Percentiles rank a stretch among this genome's conserved stretches.
phyloP scores from a whole-genome alignment of 2,329 filamentous ascomycete species.

The Aspergillus quadricinctus region DNA sequence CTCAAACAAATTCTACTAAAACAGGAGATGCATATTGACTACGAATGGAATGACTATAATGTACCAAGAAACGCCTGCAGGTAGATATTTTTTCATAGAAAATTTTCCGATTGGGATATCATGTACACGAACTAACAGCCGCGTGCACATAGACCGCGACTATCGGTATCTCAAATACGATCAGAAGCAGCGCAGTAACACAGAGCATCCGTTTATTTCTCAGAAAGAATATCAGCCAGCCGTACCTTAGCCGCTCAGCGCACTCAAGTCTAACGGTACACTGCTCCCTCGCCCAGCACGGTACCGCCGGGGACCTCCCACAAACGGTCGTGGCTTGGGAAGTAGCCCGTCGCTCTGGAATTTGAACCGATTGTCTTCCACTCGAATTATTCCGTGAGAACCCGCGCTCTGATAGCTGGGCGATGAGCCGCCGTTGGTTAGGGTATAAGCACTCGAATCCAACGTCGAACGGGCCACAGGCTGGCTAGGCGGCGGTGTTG shows the following conservation, averaged over 20 bases:
- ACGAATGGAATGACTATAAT: not conserved
- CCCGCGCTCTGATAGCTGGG: slow-evolving; percentile 22
- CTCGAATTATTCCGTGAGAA: slow-evolving; percentile 42
- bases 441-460: slow-evolving; percentile 71
- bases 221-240: not conserved
- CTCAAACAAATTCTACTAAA: not conserved
- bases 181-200: not conserved
- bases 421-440: slow-evolving; percentile 56
- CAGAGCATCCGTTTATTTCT: not conserved
- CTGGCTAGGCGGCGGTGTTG: slow-evolving; percentile 30
- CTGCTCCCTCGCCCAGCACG: slow-evolving; percentile 88
- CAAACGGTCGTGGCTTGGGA: slow-evolving; percentile 79
- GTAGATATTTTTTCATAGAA: not conserved
- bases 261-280: slow-evolving; percentile 77
- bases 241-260: slow-evolving; percentile 27
- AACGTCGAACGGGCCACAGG: slow-evolving; percentile 59
- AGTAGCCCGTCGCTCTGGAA: slow-evolving; percentile 79
- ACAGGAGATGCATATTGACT: not conserved
- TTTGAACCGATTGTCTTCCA: slow-evolving; percentile 78
- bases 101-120: not conserved
- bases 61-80: not conserved
- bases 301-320: slow-evolving; percentile 71
- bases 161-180: not conserved
- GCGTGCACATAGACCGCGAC: not conserved
- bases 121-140: not conserved